Conservation (phyloP, 345 rosid genomes). For the Odontarrhena argentea region DNA sequence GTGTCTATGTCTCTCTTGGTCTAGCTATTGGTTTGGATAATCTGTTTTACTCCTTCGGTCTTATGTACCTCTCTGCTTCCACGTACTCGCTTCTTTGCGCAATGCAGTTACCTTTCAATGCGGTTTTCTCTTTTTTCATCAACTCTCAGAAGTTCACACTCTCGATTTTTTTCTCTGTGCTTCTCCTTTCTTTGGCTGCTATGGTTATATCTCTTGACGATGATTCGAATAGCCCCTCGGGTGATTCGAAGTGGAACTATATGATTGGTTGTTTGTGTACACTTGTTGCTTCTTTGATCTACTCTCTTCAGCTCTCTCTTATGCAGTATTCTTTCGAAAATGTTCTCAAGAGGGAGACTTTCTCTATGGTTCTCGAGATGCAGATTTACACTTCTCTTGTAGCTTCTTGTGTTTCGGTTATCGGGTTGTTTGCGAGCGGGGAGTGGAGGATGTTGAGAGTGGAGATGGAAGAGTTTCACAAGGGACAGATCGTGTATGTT, state of each 20-base stretch:
- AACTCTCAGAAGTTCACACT: conserved; percentile 76
- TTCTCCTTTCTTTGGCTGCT: conserved; percentile 72
- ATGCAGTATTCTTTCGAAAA: conserved; percentile 78
- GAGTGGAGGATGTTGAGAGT: conserved; percentile 38
- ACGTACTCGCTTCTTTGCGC: conserved; percentile 81
- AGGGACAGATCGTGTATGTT: conserved; percentile 38
- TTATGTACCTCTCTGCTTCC: conserved; percentile 71
- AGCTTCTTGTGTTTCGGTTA: conserved; percentile 37
- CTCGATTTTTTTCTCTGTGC: conserved; percentile 58
- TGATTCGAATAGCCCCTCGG: conserved; percentile 56
- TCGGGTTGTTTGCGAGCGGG: conserved; percentile 48
- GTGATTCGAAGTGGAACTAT: conserved; percentile 44
- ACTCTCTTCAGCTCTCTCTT: conserved; percentile 80
- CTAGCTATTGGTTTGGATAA: conserved; percentile 62
- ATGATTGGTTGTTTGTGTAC: conserved; percentile 60
- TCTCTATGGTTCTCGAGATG: conserved; percentile 48
- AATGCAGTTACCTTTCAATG: conserved; percentile 76
- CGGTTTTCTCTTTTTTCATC: conserved; percentile 70
- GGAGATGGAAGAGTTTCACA: conserved; percentile 44
- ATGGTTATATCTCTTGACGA: conserved; percentile 64
- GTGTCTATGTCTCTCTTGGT: conserved; percentile 65
- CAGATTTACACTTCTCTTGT: conserved; percentile 54
- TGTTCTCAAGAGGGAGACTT: conserved; percentile 40
- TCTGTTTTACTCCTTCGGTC: conserved; percentile 69
- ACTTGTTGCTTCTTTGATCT: conserved; percentile 67